Evolutionary conservation across 345 rosid species (phyloP).

Genomic region (Acer campestre): DNA sequence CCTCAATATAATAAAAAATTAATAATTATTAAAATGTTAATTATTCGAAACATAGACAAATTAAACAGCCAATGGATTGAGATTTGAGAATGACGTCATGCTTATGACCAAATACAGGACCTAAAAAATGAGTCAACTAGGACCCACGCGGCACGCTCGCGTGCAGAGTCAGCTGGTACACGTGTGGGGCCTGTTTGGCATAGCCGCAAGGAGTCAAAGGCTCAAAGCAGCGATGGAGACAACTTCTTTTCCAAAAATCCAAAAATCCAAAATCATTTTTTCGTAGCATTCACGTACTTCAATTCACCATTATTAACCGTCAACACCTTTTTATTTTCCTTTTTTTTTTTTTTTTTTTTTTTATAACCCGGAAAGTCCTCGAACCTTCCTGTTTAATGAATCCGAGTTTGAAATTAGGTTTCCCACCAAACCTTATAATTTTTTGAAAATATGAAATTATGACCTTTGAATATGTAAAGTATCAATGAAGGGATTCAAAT

Average conservation of each 20-base stretch:
- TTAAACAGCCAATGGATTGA: background rate
- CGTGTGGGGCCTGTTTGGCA: slow-evolving; percentile 35
- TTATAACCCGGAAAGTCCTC: too few relatives aligned
- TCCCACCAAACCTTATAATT: too few relatives aligned
- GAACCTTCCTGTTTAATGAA: too few relatives aligned
- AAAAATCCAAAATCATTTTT: background rate
- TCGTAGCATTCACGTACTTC: slow-evolving; percentile 3
- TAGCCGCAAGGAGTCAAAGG: slow-evolving; percentile 24
- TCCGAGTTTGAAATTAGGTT: too few relatives aligned
- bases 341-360: background rate
- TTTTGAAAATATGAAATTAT: too few relatives aligned
- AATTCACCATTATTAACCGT: background rate
- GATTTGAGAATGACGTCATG: slow-evolving; percentile 15
- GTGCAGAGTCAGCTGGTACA: slow-evolving; percentile 13
- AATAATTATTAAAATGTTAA: background rate
- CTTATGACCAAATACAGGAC: background rate
- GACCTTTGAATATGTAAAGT: too few relatives aligned
- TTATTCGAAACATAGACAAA: background rate
- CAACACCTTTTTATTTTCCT: background rate
- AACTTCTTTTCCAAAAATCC: background rate
- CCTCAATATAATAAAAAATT: background rate
- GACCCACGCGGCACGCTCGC: slow-evolving; percentile 43
- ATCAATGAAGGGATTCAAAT: too few relatives aligned
- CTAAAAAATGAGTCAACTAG: slow-evolving; percentile 29
- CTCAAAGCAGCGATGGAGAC: slow-evolving; percentile 6